phyloP scores from a whole-genome alignment of 257 asterid genomes.

The Gardenia jasminoides region DNA sequence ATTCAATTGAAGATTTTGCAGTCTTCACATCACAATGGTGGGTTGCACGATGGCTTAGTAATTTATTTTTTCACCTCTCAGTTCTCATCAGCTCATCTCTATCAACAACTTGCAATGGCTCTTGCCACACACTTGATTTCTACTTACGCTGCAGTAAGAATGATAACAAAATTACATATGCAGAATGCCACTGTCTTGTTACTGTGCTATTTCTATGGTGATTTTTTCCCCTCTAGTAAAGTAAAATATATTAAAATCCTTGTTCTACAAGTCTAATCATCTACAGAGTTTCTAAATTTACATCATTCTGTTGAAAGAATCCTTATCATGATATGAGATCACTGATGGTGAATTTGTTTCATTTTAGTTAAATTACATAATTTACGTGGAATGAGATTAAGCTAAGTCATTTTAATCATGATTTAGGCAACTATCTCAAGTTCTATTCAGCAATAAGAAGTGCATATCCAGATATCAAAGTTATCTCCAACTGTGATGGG shows the following conservation, averaged over 20 bases:
- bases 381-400: not conserved
- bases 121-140: not conserved
- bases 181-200: not conserved
- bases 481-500: slow-evolving; percentile 89
- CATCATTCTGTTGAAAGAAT: not conserved
- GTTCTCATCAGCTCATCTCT: not conserved
- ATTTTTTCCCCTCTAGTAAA: not conserved
- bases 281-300: not conserved
- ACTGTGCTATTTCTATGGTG: not conserved
- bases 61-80: not conserved
- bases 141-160: not conserved
- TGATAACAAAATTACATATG: not conserved
- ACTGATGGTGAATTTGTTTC: not conserved
- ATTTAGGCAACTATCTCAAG: slow-evolving; percentile 86
- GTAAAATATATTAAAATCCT: not conserved
- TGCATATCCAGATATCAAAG: slow-evolving; percentile 70
- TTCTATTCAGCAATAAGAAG: slow-evolving; percentile 64
- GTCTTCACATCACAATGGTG: too few species aligned
- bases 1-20: too few species aligned
- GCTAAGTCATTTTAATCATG: slow-evolving; percentile 11
- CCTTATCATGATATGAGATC: not conserved
- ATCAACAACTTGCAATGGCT: not conserved
- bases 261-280: not conserved
- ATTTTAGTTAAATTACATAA: not conserved
- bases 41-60: not conserved